Conservation (phyloP, 2,329 filamentous ascomycete genomes). For the Cercospora sesami region DNA sequence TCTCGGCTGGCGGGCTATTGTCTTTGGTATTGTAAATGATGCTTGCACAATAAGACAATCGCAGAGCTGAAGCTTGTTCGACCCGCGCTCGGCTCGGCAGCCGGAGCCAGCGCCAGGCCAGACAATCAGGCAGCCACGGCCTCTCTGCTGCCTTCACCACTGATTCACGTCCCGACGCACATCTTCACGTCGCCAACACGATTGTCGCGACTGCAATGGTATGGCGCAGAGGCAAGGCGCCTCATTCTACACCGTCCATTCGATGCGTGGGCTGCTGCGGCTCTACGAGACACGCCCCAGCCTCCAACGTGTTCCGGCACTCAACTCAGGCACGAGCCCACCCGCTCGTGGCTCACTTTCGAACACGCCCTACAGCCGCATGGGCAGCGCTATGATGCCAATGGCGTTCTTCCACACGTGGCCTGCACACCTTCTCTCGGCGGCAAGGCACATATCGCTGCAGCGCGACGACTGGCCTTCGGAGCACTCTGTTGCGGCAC, state of each 20-base stretch:
- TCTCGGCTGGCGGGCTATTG: background rate
- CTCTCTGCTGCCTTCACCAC: background rate
- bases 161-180: background rate
- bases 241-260: background rate
- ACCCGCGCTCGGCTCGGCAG: background rate
- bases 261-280: background rate
- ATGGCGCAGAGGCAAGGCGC: background rate
- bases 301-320: background rate
- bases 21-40: background rate
- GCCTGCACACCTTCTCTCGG: background rate
- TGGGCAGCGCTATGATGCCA: background rate
- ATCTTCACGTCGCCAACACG: background rate
- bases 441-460: background rate
- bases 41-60: slow-evolving; percentile 8
- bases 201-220: background rate
- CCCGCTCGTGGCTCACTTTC: background rate
- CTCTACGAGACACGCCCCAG: background rate
- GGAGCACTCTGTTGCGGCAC: background rate
- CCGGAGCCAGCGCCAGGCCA: background rate
- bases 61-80: slow-evolving; percentile 2
- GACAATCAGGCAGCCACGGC: background rate
- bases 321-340: background rate
- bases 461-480: background rate
- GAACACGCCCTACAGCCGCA: background rate
- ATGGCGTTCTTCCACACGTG: background rate